A percentile compares a stretch with the other conserved stretches of the same genome.
Conservation (phyloP, 768 basidiomycete genomes). For the Pleurotus tuber-regium region DNA sequence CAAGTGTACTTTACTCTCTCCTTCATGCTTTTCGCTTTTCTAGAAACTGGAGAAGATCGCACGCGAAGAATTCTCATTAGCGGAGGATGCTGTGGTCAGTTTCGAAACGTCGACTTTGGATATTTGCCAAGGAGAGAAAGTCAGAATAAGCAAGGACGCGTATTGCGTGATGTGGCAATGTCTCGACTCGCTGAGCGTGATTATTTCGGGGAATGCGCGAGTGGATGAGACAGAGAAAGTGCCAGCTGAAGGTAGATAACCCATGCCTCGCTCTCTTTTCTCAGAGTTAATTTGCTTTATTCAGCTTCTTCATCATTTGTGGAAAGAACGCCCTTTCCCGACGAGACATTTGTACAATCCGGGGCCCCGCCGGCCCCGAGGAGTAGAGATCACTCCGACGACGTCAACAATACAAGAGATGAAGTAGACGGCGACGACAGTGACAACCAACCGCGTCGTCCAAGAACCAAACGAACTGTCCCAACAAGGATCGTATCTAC, state of each 20-base stretch:
- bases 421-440: conserved; percentile 10
- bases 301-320: neutral
- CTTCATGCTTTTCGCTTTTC: neutral
- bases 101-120: conserved; percentile 6
- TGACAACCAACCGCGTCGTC: neutral
- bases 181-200: neutral
- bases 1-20: neutral
- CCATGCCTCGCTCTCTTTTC: neutral
- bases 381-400: too few species aligned
- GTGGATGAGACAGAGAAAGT: too few species aligned
- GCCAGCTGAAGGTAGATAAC: too few species aligned
- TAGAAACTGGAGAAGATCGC: conserved; percentile 9
- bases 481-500: neutral
- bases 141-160: conserved; percentile 3
- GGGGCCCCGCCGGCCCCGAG: neutral
- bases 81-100: neutral
- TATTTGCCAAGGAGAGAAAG: conserved; percentile 1
- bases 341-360: neutral
- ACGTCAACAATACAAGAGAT: too few species aligned
- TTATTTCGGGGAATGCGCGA: too few species aligned
- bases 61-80: conserved; percentile 1
- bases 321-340: neutral
- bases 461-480: too few species aligned
- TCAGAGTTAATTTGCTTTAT: neutral
- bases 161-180: conserved; percentile 8